Evolutionary conservation across 495 filamentous ascomycete species (phyloP).

Genomic region (Astrocystis sublimbata): DNA sequence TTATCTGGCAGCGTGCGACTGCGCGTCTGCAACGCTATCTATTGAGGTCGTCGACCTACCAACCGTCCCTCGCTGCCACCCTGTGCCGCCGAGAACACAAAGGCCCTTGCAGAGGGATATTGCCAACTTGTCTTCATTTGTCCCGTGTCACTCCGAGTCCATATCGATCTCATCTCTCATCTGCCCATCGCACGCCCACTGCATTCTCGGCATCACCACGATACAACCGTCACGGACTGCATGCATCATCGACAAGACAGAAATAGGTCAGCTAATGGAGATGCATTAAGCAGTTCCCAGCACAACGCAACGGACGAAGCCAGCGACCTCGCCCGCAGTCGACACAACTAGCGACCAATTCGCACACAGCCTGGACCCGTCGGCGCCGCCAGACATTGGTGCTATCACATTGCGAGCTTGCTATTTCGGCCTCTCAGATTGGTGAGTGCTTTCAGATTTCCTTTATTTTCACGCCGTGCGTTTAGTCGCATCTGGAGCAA

Average conservation of each 20-base stretch:
- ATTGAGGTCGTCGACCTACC: constrained; percentile 16
- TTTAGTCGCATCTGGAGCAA: background rate
- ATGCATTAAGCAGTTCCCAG: background rate
- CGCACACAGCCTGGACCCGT: background rate
- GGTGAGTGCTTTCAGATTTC: background rate
- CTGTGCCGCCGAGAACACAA: constrained; percentile 15
- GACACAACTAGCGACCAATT: background rate
- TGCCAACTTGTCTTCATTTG: background rate
- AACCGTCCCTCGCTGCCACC: background rate
- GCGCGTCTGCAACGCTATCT: constrained; percentile 7
- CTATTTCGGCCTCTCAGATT: background rate
- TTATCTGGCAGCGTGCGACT: constrained; percentile 9
- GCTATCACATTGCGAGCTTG: background rate
- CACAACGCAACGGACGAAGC: background rate
- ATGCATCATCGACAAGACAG: too few species aligned
- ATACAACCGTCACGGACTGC: background rate
- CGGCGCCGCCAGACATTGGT: background rate
- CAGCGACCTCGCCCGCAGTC: background rate
- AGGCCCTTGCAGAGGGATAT: constrained; percentile 19
- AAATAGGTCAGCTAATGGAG: constrained; percentile 10
- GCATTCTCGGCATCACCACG: background rate
- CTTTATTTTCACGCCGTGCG: background rate
- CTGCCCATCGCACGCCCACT: background rate
- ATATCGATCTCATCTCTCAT: background rate
- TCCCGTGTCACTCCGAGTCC: background rate